Base-by-base conservation (phyloP, 768 basidiomycete genomes). In the Galerina sulciceps region DNA sequence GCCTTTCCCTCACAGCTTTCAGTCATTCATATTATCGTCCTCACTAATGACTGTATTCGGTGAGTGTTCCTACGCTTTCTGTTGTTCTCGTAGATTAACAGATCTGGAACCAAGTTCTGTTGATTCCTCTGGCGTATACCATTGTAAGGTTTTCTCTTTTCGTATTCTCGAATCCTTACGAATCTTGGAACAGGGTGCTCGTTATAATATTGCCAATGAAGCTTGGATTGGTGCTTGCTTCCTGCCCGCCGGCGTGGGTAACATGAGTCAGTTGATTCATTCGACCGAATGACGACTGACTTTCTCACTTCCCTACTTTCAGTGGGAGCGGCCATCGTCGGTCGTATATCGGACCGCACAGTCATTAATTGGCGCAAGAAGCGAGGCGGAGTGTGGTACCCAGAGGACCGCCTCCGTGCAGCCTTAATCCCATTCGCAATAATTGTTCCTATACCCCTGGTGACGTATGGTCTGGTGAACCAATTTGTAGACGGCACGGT, bases 341-440 rank as follows among this genome's bases (percentile, higher is more conserved):
- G 65, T 3, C 59, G 61, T n/a, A 58, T 88, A 0, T 89, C 89
- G 0, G 90, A 91, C 67, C 59, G 62, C 23, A 71, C 80, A 0
- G 74, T 91, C 20, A 71, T 79, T 15, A 67, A 65, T 40, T 86
- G 82, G 72, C 79, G 79, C 14, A 71, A 76, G 45, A 67, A 73
- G 5, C 81, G 87, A 20, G 78, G 77, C 0, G 87, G 87, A 0
- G 63, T 74, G 1, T 89, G 85, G 86, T 80, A 83, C 42, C 88
- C 88, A 0, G 88, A 91, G 68, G 90, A 89, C 61, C 82, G 89
- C 5, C 76, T 90, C 22, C 79, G 85, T 1, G 86, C 79, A 1
- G 74, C 81, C 1, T 67, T 84, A 35, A 62, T 76, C 6, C 82
- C 84, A 9, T 78, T 77, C 3, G 70, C 78, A 0, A 34, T 83